Conservation (phyloP, 495 filamentous ascomycete genomes). For the Cercophora sp. region DNA sequence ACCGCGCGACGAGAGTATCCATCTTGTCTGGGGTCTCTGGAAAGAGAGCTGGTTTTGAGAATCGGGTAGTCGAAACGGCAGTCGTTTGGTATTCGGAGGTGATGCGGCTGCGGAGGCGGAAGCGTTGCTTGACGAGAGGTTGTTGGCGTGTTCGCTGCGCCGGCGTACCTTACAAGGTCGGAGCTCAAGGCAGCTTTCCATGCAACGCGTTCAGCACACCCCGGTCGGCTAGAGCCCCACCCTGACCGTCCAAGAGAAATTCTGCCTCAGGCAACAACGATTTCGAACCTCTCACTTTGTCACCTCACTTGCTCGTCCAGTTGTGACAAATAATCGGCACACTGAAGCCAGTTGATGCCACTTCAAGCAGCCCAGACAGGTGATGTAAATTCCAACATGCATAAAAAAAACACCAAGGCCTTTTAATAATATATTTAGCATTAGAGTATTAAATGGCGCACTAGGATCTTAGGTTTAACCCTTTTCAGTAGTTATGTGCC, state of each 20-base stretch:
- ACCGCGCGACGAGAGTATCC: constrained; percentile 90
- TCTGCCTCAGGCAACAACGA: neutral
- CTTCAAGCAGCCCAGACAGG: no score
- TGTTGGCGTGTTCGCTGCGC: neutral
- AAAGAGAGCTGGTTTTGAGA: no score
- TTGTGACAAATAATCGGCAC: neutral
- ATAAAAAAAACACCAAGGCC: no score
- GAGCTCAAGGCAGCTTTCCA: constrained; percentile 20
- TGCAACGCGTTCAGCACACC: constrained; percentile 14
- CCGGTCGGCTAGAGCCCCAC: neutral
- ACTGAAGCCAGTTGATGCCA: no score
- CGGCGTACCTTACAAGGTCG: constrained; percentile 2
- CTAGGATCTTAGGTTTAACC: no score
- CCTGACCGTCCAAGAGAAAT: neutral
- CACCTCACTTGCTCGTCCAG: neutral
- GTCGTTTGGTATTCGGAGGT: neutral
- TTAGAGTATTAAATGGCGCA: no score
- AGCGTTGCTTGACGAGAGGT: neutral
- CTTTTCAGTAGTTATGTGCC: no score
- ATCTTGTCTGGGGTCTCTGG: no score
- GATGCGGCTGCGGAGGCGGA: constrained; percentile 2
- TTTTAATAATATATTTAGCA: no score
- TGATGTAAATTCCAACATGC: no score
- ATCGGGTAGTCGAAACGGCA: no score
- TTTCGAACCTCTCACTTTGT: neutral